These are phyloP conservation scores for Dispira parvispora DNA, from an alignment of 192 early-diverging fungal genomes.

Conservation along the genomic window DNA sequence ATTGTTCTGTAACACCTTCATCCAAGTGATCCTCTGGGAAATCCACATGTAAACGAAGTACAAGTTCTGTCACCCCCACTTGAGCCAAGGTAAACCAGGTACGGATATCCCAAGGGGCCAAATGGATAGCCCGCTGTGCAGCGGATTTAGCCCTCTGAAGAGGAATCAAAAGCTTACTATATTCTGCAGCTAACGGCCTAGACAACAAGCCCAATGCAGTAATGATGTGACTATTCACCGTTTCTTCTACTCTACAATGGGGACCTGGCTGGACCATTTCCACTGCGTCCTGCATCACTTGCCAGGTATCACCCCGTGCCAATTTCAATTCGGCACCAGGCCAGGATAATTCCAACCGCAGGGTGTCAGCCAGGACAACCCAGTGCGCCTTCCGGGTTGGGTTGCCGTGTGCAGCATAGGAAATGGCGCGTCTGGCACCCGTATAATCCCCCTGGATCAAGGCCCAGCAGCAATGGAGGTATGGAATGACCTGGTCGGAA, in stretches of 20 bases:
- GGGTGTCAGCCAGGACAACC: conserved; percentile 17
- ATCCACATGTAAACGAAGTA: neutral
- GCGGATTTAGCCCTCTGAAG: conserved; percentile 13
- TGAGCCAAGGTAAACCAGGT: neutral
- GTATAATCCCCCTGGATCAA: conserved; percentile 16
- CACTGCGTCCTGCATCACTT: conserved; percentile 14
- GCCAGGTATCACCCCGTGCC: conserved; percentile 10
- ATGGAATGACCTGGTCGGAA: conserved; percentile 8
- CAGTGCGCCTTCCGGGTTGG: conserved; percentile 18
- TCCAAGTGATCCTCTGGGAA: too few relatives aligned
- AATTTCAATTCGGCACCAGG: conserved; percentile 1
- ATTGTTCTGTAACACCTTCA: too few relatives aligned
- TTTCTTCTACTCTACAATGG: conserved; percentile 16
- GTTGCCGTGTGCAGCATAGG: conserved; percentile 13
- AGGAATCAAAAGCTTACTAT: neutral
- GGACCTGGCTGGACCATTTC: conserved; percentile 14
- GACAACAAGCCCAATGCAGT: conserved; percentile 13
- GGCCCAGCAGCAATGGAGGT: conserved; percentile 16
- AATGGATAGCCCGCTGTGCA: conserved; percentile 18
- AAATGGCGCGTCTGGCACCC: conserved; percentile 16
- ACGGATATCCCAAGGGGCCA: conserved; percentile 18
- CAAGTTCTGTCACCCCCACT: neutral
- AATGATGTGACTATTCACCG: conserved; percentile 14
- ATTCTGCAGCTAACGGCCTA: conserved; percentile 7
- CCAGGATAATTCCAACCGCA: conserved; percentile 5